A percentile compares a stretch with the other conserved stretches of the same genome.
Evolutionary conservation across 805 yeast genomes (phyloP).

Genomic region (Kodamaea jinghongensis): DNA sequence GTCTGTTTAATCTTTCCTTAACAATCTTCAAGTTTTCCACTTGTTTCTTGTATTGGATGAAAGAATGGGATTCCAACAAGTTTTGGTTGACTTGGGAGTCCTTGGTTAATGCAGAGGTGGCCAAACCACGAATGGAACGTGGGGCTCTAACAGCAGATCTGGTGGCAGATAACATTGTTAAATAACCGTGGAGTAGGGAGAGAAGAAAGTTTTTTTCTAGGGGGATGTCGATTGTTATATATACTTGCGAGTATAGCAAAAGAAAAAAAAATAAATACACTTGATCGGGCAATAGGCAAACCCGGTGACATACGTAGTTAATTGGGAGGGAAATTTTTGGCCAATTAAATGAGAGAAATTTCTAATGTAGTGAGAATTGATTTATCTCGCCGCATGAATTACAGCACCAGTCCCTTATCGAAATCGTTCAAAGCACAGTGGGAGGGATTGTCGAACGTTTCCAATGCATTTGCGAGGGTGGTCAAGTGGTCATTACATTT

Average conservation of each 20-base stretch:
- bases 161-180: conserved; percentile 42
- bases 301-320: too few species aligned
- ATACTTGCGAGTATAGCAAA: conserved; percentile 6
- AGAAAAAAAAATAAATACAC: conserved; percentile 2
- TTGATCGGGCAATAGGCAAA: not conserved
- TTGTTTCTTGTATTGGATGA: conserved; percentile 88
- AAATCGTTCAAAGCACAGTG: too few species aligned
- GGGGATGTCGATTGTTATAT: conserved; percentile 2
- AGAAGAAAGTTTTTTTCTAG: conserved; percentile 1
- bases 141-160: conserved; percentile 35
- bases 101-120: conserved; percentile 51
- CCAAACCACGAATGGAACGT: conserved; percentile 45
- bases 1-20: conserved; percentile 76
- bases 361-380: conserved; percentile 13
- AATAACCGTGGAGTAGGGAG: conserved; percentile 7
- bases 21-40: conserved; percentile 85
- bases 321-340: conserved; percentile 6
- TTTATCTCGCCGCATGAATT: too few species aligned
- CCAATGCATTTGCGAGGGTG: too few species aligned
- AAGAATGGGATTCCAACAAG: conserved; percentile 77
- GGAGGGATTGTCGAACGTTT: too few species aligned
- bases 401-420: too few species aligned
- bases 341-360: conserved; percentile 24
- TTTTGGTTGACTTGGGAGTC: conserved; percentile 80
- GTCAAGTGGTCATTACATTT: not conserved